phyloP scores from a whole-genome alignment of 176 grass and related monocot genomes.

The Oryza officinalis region DNA sequence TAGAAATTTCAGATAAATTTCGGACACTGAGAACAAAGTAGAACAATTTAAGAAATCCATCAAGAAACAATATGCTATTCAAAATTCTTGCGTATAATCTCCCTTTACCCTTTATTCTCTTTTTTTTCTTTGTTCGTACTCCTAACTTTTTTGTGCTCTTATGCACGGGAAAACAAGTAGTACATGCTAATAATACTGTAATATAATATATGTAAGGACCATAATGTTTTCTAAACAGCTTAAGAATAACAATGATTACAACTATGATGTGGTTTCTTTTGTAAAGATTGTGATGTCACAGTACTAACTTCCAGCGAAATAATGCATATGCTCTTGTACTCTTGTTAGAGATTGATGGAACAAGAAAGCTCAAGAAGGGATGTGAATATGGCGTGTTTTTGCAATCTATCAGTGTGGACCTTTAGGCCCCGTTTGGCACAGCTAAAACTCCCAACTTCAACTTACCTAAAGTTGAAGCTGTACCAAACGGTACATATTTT shows the following conservation, averaged over 20 bases:
- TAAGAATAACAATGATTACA: background rate
- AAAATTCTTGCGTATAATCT: background rate
- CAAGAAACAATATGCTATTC: background rate
- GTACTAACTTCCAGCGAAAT: background rate
- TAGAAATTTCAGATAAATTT: background rate
- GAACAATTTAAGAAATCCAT: background rate
- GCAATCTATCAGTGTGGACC: background rate
- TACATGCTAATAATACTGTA: too few relatives aligned
- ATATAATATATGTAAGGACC: background rate
- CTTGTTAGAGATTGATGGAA: background rate
- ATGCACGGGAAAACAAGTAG: background rate
- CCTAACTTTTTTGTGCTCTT: background rate
- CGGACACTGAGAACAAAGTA: background rate
- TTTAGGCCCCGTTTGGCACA: too few relatives aligned
- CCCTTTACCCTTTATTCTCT: background rate
- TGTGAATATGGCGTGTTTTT: background rate
- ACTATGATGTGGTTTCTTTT: background rate
- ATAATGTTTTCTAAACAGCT: background rate
- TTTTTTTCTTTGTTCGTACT: too few relatives aligned
- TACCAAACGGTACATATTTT: too few relatives aligned
- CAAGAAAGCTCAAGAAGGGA: background rate
- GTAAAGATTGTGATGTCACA: background rate
- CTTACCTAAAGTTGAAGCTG: too few relatives aligned
- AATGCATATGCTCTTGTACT: background rate
- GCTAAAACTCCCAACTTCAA: too few relatives aligned